Conservation (phyloP, 2,329 filamentous ascomycete species). For the Pyrenophora teres region DNA sequence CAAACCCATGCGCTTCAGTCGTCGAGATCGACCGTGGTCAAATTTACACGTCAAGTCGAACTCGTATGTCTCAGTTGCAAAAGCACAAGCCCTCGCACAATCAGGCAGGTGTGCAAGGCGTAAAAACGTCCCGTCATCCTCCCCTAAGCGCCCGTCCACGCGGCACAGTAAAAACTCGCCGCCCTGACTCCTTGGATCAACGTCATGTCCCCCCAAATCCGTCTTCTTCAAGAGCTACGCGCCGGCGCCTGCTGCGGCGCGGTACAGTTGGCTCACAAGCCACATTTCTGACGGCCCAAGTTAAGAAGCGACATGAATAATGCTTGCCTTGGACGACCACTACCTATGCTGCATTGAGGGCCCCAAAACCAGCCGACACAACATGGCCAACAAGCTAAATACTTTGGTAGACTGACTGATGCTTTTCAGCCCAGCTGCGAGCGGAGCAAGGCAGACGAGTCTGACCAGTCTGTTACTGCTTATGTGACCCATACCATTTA, state of each 20-base stretch:
- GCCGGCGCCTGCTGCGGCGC: too few relatives aligned
- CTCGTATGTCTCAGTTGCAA: constrained; percentile 10
- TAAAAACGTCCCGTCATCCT: constrained; percentile 9
- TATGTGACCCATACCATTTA: not conserved
- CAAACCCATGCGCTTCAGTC: not conserved
- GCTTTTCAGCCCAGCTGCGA: constrained; percentile 2
- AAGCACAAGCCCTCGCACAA: constrained; percentile 1
- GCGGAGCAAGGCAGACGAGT: constrained; percentile 6
- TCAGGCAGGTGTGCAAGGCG: constrained; percentile 7
- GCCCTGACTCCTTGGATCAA: constrained; percentile 3
- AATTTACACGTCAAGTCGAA: not conserved
- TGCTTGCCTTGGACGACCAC: constrained; percentile 13
- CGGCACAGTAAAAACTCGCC: constrained; percentile 6
- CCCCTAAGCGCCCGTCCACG: constrained; percentile 13
- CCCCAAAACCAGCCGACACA: constrained; percentile 10
- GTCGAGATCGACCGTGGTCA: not conserved
- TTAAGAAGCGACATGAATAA: constrained; percentile 7
- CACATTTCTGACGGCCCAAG: constrained; percentile 1
- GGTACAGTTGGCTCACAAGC: not conserved
- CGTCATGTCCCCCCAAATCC: not conserved
- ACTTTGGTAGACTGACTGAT: constrained; percentile 3
- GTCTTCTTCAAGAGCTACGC: not conserved
- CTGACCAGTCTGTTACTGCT: not conserved
- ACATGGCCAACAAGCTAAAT: constrained; percentile 2
- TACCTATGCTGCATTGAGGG: constrained; percentile 8